Evolutionary conservation across 2,329 filamentous ascomycete genomes (phyloP), one percentile per base, ranked within the genome.

Genomic region (Phoma sp.): DNA sequence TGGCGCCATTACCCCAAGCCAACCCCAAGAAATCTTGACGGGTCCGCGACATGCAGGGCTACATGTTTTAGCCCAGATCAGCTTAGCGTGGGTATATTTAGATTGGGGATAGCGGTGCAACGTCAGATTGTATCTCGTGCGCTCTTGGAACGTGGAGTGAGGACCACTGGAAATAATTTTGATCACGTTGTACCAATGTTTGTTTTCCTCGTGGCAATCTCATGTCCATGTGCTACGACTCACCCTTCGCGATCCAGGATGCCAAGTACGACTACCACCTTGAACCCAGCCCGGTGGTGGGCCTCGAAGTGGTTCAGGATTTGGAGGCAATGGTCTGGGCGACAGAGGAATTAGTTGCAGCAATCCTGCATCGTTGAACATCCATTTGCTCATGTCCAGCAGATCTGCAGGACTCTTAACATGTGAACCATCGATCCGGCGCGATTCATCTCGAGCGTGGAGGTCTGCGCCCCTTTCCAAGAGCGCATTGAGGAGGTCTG

Each of bases 11-110:
- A 33, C 32, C 13, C 32, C 32, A 33, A 33, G 36, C 40, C 45
- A 51, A 47, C 13, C 47, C 46, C 37, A 38, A 55, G 30, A 50
- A 47, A 18, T 38, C 35, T 45, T 51, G 47, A 18, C 33, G 10
- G 32, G 33, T 9, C 11, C 7, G 13, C 32, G 10, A 39, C 8
- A 44, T 45, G 47, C 45, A 54, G 51, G 51, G 51, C 22, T 29
- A 24, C 27, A 40, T 30, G 38, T 27, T 10, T 41, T 42, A 32
- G 27, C 33, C 33, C 7, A 18, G 44, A 39, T 3, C 2, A 14
- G 46, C 14, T 7, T 49, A 37, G 46, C 24, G 23, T 4, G 7
- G 2, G 24, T 38, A 54, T 36, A 41, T 40, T 30, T 54, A 49
- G 52, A 54, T 7, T 11, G 18, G 8, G 24, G 7, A 39, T 25